phyloP scores from a whole-genome alignment of 768 basidiomycete genomes.

The Lactarius sp. region DNA sequence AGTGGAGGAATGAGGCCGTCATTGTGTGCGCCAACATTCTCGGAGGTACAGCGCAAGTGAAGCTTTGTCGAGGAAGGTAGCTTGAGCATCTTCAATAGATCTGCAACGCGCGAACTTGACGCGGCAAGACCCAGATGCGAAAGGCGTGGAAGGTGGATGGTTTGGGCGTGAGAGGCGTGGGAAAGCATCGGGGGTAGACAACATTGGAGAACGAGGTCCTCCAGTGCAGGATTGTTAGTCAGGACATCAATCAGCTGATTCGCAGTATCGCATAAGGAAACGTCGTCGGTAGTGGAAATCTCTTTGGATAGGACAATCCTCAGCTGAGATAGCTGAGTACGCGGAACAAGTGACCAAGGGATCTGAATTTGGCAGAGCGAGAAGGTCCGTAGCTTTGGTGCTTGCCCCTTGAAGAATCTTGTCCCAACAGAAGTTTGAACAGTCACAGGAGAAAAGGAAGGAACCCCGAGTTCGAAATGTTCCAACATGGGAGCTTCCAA shows the following conservation, averaged over 20 bases:
- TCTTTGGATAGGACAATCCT: background rate
- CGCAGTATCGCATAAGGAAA: background rate
- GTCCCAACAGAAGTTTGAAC: background rate
- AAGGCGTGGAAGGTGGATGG: background rate
- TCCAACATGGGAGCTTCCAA: background rate
- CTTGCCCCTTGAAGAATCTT: no score
- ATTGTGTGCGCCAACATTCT: background rate
- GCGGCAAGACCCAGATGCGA: background rate
- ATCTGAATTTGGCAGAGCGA: no score
- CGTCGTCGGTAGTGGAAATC: background rate
- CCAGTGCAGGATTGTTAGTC: background rate
- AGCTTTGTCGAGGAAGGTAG: background rate
- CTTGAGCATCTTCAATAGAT: background rate
- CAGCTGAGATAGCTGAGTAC: conserved; percentile 4
- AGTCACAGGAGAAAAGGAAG: background rate
- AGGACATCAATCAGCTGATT: conserved; percentile 1
- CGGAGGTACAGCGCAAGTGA: background rate
- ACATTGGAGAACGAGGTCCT: background rate
- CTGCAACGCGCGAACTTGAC: background rate
- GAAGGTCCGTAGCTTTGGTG: no score
- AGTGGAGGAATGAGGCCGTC: background rate
- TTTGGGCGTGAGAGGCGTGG: background rate
- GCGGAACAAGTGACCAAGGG: conserved; percentile 6
- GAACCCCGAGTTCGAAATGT: background rate
- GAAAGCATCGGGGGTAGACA: conserved; percentile 1